These are phyloP conservation scores for Corylus avellana DNA, from an alignment of 306 rosid species.

Conservation along the genomic window DNA sequence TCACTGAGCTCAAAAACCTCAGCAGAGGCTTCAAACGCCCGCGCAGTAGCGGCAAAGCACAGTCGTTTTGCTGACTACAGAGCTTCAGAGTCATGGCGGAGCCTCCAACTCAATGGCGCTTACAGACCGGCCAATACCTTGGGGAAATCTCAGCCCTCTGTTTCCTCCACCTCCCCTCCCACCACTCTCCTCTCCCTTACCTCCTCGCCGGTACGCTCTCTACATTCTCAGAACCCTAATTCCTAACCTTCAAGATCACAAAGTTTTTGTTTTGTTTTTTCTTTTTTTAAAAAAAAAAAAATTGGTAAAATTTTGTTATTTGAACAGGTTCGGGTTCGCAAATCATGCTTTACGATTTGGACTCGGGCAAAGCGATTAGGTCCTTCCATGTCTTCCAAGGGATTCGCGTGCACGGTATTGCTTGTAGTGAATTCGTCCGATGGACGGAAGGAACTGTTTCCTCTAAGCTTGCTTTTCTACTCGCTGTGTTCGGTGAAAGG, in stretches of 20 bases:
- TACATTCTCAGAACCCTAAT: not conserved
- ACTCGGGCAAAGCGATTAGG: conserved; percentile 35
- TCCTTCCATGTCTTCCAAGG: conserved; percentile 77
- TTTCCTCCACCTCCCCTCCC: conserved; percentile 62
- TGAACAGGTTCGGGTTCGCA: conserved; percentile 79
- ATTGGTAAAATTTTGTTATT: not conserved
- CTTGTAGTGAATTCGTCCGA: conserved; percentile 20
- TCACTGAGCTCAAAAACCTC: not conserved
- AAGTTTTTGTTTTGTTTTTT: not conserved
- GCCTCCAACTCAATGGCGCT: conserved; percentile 44
- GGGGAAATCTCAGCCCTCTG: conserved; percentile 93
- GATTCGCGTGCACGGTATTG: conserved; percentile 87
- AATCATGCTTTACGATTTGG: conserved; percentile 58
- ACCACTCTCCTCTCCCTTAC: conserved; percentile 57
- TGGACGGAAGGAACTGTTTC: conserved; percentile 5
- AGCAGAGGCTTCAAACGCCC: not conserved
- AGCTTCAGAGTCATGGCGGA: conserved; percentile 23
- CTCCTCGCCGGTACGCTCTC: conserved; percentile 60
- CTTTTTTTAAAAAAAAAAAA: too few species aligned
- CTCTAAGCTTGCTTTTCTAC: conserved; percentile 17
- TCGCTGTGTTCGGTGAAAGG: conserved; percentile 78
- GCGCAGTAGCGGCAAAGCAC: not conserved
- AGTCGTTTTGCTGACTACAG: not conserved
- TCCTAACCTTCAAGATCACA: not conserved
- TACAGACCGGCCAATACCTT: conserved; percentile 65